A percentile compares a stretch with the other conserved stretches of the same genome.
Evolutionary conservation across 768 basidiomycete genomes (phyloP).

Genomic region (Daedalea quercina): DNA sequence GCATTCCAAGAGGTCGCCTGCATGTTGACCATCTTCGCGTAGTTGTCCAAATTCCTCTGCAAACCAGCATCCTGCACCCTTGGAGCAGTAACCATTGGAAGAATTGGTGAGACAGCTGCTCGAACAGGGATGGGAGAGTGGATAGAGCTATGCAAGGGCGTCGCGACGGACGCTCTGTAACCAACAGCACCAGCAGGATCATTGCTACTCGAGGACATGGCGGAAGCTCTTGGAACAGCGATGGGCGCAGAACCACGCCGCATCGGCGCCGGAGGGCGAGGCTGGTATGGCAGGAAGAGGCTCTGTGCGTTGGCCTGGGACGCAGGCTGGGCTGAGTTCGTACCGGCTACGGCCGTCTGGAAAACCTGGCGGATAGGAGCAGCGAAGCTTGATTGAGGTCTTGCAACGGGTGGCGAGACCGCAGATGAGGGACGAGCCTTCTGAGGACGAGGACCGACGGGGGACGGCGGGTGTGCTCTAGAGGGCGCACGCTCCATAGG

Average conservation of each 20-base stretch:
- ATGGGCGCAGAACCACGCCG: neutral
- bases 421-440: constrained; percentile 17
- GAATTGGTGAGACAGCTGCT: constrained; percentile 10
- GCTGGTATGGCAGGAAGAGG: neutral
- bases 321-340: neutral
- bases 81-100: constrained; percentile 38
- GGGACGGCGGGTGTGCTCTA: constrained; percentile 40
- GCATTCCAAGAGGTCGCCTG: constrained; percentile 24
- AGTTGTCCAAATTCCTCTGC: constrained; percentile 37
- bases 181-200: neutral
- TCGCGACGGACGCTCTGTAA: constrained; percentile 6
- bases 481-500: constrained; percentile 19
- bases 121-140: constrained; percentile 18
- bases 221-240: neutral
- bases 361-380: neutral
- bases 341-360: neutral
- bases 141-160: constrained; percentile 11
- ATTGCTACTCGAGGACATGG: neutral
- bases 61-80: constrained; percentile 32
- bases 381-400: neutral
- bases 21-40: constrained; percentile 40
- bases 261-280: neutral
- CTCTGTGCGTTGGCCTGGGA: neutral
- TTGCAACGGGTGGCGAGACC: neutral
- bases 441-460: constrained; percentile 43